These are phyloP conservation scores for Rutstroemia sp. DNA, from an alignment of 2,329 filamentous ascomycete genomes.

Conservation along the genomic window DNA sequence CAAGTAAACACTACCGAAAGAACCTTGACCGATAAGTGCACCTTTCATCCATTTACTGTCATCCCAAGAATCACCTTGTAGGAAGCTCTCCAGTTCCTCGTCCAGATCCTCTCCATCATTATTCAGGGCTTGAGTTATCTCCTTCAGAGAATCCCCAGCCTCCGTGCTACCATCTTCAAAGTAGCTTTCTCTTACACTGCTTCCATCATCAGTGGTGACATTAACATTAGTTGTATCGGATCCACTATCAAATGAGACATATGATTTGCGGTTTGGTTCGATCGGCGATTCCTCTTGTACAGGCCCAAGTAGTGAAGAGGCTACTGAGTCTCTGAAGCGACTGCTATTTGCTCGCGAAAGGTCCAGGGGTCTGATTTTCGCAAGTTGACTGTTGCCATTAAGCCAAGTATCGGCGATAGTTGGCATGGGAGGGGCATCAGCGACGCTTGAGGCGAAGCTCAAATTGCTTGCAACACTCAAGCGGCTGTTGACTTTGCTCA, in stretches of 20 bases:
- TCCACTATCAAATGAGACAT: conserved; percentile 66
- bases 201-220: conserved; percentile 70
- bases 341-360: conserved; percentile 32
- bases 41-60: conserved; percentile 99
- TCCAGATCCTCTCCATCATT: conserved; percentile 91
- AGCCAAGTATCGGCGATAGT: conserved; percentile 95
- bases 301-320: conserved; percentile 82
- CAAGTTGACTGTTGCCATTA: conserved; percentile 48
- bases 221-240: conserved; percentile 65
- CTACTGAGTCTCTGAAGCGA: conserved; percentile 77
- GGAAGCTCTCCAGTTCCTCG: conserved; percentile 81
- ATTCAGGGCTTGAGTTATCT: conserved; percentile 75
- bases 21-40: conserved; percentile 91
- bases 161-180: conserved; percentile 71
- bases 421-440: conserved; percentile 89
- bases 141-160: conserved; percentile 68
- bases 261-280: conserved; percentile 88
- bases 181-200: conserved; percentile 67
- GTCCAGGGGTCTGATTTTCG: conserved; percentile 41
- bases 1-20: conserved; percentile 91
- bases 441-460: conserved; percentile 85
- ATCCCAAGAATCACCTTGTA: conserved; percentile 89
- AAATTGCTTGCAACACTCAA: conserved; percentile 90
- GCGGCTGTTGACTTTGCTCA: conserved; percentile 88
- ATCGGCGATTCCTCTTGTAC: conserved; percentile 80